phyloP scores from a whole-genome alignment of 495 filamentous ascomycete species.

The Aspergillus kassunensis region DNA sequence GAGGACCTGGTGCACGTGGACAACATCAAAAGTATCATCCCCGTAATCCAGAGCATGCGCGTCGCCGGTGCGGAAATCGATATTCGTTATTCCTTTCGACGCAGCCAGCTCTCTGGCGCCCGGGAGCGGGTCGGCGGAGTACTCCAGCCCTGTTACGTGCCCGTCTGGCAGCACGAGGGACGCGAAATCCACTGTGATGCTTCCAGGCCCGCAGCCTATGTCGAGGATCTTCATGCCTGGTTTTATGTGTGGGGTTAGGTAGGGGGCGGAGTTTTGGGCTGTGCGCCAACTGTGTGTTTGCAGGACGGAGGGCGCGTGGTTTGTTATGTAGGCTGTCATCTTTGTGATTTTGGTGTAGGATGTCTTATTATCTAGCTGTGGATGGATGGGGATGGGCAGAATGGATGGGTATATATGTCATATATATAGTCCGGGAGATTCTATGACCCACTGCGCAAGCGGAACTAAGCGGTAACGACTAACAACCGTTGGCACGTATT shows the following conservation, averaged over 20 bases:
- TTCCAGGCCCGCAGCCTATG: slow-evolving; percentile 19
- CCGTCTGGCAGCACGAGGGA: slow-evolving; percentile 42
- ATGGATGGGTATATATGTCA: too few relatives aligned
- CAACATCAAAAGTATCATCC: slow-evolving; percentile 55
- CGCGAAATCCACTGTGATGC: slow-evolving; percentile 50
- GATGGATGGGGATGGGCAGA: too few relatives aligned
- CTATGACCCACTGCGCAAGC: too few relatives aligned
- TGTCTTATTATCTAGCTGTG: too few relatives aligned
- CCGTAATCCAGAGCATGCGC: slow-evolving; percentile 40
- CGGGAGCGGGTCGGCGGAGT: slow-evolving; percentile 35
- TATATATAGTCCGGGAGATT: too few relatives aligned
- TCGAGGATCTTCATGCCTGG: slow-evolving; percentile 29
- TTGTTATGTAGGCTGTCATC: slow-evolving; percentile 43
- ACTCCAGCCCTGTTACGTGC: slow-evolving; percentile 45
- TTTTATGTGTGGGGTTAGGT: slow-evolving; percentile 47
- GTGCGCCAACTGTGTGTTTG: slow-evolving; percentile 51
- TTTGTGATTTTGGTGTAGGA: too few relatives aligned
- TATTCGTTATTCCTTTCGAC: slow-evolving; percentile 39
- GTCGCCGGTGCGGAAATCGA: slow-evolving; percentile 47
- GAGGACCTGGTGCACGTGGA: slow-evolving; percentile 56
- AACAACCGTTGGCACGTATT: too few relatives aligned
- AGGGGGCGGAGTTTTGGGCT: slow-evolving; percentile 45
- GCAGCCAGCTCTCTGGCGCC: slow-evolving; percentile 35
- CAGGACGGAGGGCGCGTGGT: slow-evolving; percentile 47
- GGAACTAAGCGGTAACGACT: too few relatives aligned